These are phyloP conservation scores for Anacardium occidentale DNA, from an alignment of 345 rosid species.

Conservation along the genomic window DNA sequence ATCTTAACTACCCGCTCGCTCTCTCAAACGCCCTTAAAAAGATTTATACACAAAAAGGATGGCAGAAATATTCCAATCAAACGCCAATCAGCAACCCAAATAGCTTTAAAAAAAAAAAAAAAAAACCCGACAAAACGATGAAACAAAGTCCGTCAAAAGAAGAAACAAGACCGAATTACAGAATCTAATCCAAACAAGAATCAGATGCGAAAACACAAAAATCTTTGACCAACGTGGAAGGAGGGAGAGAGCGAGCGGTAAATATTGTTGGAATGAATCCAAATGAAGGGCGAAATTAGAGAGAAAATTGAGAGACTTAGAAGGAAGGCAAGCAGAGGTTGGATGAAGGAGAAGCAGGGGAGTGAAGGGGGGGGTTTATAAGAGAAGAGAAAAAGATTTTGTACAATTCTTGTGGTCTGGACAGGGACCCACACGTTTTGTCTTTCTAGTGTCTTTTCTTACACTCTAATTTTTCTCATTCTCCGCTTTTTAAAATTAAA, in stretches of 20 bases:
- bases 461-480: slow-evolving; percentile 30
- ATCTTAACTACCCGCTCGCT: slow-evolving; percentile 32
- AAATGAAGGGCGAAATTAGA: background rate
- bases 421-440: slow-evolving; percentile 39
- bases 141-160: slow-evolving; percentile 31
- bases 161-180: slow-evolving; percentile 18
- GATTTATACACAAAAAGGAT: background rate
- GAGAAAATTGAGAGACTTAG: background rate
- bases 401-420: background rate
- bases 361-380: slow-evolving; percentile 15
- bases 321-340: slow-evolving; percentile 15
- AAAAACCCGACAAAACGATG: slow-evolving; percentile 26
- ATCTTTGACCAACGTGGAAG: slow-evolving; percentile 5
- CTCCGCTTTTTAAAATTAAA: too few relatives aligned
- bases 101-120: too few relatives aligned
- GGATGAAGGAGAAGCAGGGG: slow-evolving; percentile 20
- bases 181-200: slow-evolving; percentile 50
- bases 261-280: slow-evolving; percentile 1
- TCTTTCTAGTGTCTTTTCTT: slow-evolving; percentile 36
- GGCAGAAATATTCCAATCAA: slow-evolving; percentile 28
- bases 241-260: slow-evolving; percentile 39
- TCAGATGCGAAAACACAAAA: slow-evolving; percentile 40
- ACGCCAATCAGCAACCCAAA: slow-evolving; percentile 15
- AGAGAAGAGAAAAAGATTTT: slow-evolving; percentile 24
- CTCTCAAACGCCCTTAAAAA: slow-evolving; percentile 25